Conservation (phyloP, 2,329 filamentous ascomycete species). For the Colletotrichum sp. region DNA sequence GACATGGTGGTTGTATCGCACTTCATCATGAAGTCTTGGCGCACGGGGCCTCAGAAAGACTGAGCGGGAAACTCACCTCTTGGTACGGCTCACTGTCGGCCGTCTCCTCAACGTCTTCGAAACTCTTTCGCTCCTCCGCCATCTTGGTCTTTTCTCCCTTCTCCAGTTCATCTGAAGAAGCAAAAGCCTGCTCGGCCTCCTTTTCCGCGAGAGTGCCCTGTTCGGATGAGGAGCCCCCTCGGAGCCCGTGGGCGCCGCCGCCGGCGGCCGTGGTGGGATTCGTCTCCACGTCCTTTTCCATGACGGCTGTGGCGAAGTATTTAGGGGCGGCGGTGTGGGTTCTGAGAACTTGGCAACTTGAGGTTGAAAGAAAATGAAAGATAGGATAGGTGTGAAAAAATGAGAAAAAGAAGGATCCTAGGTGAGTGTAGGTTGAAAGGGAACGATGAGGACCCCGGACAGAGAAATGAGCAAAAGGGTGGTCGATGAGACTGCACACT, state of each 20-base stretch:
- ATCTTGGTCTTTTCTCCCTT: neutral
- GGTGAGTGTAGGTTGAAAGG: neutral
- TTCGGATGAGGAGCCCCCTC: neutral
- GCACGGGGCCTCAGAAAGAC: neutral
- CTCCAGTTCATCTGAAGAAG: neutral
- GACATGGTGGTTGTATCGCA: neutral
- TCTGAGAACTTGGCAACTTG: neutral
- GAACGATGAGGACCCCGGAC: neutral
- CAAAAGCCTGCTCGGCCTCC: neutral
- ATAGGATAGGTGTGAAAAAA: neutral
- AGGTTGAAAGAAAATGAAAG: neutral
- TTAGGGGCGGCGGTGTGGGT: neutral
- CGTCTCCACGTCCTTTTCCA: slow-evolving; percentile 13
- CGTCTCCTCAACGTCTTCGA: slow-evolving; percentile 12
- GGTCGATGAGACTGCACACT: neutral
- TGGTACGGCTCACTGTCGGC: slow-evolving; percentile 16
- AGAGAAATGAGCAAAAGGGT: neutral
- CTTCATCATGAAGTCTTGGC: neutral
- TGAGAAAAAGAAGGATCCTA: neutral
- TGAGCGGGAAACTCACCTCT: neutral
- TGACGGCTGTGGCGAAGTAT: neutral
- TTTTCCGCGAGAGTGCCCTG: slow-evolving; percentile 5
- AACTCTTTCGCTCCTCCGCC: slow-evolving; percentile 16
- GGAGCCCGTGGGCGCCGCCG: slow-evolving; percentile 7
- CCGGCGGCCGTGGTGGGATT: neutral